Percentiles rank a stretch among this genome's conserved stretches.
Conservation (phyloP, 805 yeast genomes). For the Candida coquimbonensis region DNA sequence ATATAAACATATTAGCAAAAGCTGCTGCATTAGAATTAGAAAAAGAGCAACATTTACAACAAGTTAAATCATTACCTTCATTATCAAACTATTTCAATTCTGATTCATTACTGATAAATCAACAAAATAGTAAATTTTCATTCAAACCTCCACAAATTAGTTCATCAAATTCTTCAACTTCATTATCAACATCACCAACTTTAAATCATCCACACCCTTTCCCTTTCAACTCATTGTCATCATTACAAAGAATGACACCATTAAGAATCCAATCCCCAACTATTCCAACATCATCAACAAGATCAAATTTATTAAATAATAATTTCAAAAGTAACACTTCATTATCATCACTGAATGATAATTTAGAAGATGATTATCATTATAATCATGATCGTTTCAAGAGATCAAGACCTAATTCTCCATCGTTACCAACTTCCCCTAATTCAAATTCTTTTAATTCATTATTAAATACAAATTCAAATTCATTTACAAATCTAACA, state of each 20-base stretch:
- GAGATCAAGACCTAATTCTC: conserved; percentile 33
- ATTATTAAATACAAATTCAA: neutral
- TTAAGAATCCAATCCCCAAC: conserved; percentile 27
- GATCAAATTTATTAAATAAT: conserved; percentile 14
- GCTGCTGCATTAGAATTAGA: conserved; percentile 25
- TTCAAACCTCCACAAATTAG: conserved; percentile 15
- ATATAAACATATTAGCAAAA: conserved; percentile 24
- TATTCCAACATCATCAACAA: conserved; percentile 11
- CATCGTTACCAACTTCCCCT: conserved; percentile 21
- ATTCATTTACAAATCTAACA: conserved; percentile 20
- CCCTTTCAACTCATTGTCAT: conserved; percentile 34
- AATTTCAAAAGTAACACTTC: conserved; percentile 23
- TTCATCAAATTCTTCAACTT: conserved; percentile 9
- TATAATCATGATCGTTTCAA: conserved; percentile 25
- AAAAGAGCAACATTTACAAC: conserved; percentile 22
- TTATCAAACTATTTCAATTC: conserved; percentile 18
- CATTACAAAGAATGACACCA: conserved; percentile 62
- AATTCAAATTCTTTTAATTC: conserved; percentile 10
- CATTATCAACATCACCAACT: conserved; percentile 16
- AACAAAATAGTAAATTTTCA: conserved; percentile 4
- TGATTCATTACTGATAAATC: neutral
- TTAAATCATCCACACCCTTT: conserved; percentile 18
- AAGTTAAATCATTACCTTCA: conserved; percentile 23
- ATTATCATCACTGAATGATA: conserved; percentile 24
- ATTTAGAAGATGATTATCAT: conserved; percentile 36